Conservation (phyloP, 257 asterid species). For the Ilex asprella region DNA sequence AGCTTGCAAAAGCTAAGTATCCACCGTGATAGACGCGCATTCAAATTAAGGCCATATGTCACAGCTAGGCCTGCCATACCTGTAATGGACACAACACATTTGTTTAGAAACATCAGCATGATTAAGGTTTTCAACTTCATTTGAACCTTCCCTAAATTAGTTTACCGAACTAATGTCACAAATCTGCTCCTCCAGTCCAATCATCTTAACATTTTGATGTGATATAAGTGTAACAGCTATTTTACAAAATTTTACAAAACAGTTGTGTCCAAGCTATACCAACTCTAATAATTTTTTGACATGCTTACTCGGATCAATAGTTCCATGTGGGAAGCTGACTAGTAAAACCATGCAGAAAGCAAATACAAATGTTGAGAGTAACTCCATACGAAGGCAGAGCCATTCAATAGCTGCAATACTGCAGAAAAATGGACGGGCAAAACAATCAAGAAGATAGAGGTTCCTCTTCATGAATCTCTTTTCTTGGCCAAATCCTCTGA, state of each 20-base stretch:
- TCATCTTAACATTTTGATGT: neutral
- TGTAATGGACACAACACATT: constrained; percentile 14
- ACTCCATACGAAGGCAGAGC: constrained; percentile 98
- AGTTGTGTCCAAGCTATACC: too few relatives aligned
- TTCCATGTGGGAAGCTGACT: constrained; percentile 93
- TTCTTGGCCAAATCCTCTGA: constrained; percentile 98
- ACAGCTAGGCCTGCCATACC: constrained; percentile 99
- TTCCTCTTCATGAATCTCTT: constrained; percentile 98
- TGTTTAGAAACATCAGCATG: constrained; percentile 3
- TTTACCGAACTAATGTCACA: neutral
- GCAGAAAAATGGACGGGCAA: constrained; percentile 97
- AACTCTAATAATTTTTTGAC: neutral
- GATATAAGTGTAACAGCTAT: neutral
- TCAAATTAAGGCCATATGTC: constrained; percentile 91
- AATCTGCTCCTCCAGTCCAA: neutral
- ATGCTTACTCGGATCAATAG: constrained; percentile 90
- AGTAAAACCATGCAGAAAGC: constrained; percentile 95
- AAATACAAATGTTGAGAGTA: constrained; percentile 91
- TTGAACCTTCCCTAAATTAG: neutral
- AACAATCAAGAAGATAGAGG: constrained; percentile 94
- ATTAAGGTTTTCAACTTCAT: neutral
- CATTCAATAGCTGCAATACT: constrained; percentile 98
- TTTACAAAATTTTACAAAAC: too few relatives aligned
- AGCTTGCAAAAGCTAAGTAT: constrained; percentile 98
- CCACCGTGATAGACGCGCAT: constrained; percentile 96